These are phyloP conservation scores for Paramyrothecium sp. DNA, from an alignment of 2,329 filamentous ascomycete species.

Conservation along the genomic window DNA sequence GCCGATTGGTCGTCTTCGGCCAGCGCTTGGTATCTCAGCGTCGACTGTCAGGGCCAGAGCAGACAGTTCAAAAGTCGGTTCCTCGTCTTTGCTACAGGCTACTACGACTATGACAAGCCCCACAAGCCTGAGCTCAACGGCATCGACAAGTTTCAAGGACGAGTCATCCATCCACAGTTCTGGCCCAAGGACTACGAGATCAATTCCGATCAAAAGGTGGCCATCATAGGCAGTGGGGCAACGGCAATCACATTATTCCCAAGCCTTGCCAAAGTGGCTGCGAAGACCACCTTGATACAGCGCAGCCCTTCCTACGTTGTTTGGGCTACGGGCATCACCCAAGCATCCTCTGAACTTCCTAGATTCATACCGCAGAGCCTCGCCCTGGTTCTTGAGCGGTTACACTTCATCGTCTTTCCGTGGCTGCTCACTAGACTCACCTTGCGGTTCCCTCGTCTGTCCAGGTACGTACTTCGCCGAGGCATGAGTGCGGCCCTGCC, in stretches of 20 bases:
- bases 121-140: constrained; percentile 63
- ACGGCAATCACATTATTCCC: constrained; percentile 79
- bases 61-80: constrained; percentile 44
- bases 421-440: constrained; percentile 35
- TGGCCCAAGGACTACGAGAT: constrained; percentile 67
- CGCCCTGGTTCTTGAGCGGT: constrained; percentile 46
- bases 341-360: constrained; percentile 33
- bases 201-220: constrained; percentile 64
- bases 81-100: constrained; percentile 61
- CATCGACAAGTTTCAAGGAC: constrained; percentile 63
- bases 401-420: constrained; percentile 42
- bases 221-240: constrained; percentile 77
- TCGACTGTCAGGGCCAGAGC: constrained; percentile 27
- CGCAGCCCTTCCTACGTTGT: constrained; percentile 72
- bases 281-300: constrained; percentile 75
- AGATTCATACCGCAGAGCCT: constrained; percentile 45
- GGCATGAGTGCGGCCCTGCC: constrained; percentile 51
- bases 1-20: constrained; percentile 54
- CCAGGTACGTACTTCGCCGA: constrained; percentile 33
- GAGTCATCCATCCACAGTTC: constrained; percentile 69
- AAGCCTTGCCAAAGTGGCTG: constrained; percentile 61
- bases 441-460: constrained; percentile 19
- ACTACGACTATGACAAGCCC: constrained; percentile 70
- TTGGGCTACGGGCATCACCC: constrained; percentile 43
- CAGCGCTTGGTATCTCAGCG: constrained; percentile 53